Evolutionary conservation across 495 filamentous ascomycete genomes (phyloP).

Genomic region (Aspergillus sparsus): DNA sequence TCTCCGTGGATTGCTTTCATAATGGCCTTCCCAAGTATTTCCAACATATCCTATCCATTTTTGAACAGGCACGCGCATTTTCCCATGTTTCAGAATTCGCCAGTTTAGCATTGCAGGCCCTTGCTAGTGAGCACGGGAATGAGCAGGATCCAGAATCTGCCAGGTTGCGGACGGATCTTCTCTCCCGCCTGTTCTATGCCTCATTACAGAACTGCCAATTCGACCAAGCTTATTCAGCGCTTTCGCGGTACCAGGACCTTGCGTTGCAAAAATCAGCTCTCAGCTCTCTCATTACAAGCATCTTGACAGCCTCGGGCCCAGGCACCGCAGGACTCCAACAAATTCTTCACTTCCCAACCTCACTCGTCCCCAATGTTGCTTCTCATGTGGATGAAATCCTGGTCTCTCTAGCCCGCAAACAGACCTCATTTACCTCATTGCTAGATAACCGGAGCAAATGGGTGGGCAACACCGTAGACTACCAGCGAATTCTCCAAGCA

Average conservation of each 20-base stretch:
- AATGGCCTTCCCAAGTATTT: slow-evolving; percentile 82
- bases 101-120: slow-evolving; percentile 70
- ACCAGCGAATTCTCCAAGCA: slow-evolving; percentile 82
- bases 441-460: slow-evolving; percentile 36
- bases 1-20: slow-evolving; percentile 70
- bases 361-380: slow-evolving; percentile 68
- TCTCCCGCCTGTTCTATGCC: slow-evolving; percentile 79
- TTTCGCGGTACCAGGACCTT: slow-evolving; percentile 68
- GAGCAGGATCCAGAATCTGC: slow-evolving; percentile 44
- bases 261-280: slow-evolving; percentile 64
- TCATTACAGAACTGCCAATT: slow-evolving; percentile 74
- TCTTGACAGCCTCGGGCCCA: slow-evolving; percentile 67
- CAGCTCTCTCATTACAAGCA: slow-evolving; percentile 67
- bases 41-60: slow-evolving; percentile 79
- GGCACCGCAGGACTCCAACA: slow-evolving; percentile 51
- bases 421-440: slow-evolving; percentile 38
- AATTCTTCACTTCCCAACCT: slow-evolving; percentile 67
- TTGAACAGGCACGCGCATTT: slow-evolving; percentile 71
- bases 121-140: slow-evolving; percentile 42
- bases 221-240: slow-evolving; percentile 76
- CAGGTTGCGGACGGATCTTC: slow-evolving; percentile 61
- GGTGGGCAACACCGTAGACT: slow-evolving; percentile 45
- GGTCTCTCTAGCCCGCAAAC: slow-evolving; percentile 49
- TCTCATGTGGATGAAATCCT: slow-evolving; percentile 77
- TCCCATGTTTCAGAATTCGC: slow-evolving; percentile 85